A percentile compares a stretch with the other conserved stretches of the same genome.
phyloP scores from a whole-genome alignment of 306 rosid species.

The Boehmeria nivea region DNA sequence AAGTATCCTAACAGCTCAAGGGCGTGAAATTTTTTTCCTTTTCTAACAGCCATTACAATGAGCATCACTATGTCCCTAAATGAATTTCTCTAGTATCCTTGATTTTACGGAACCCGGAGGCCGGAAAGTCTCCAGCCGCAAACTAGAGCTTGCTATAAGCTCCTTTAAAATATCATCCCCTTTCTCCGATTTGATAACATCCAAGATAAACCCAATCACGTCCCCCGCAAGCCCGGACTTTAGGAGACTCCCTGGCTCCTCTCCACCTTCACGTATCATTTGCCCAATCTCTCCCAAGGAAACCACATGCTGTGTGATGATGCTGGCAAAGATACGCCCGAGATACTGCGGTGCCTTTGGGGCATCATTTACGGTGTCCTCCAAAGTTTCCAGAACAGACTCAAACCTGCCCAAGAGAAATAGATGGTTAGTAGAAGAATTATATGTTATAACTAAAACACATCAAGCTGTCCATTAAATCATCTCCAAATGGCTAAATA shows the following conservation, averaged over 20 bases:
- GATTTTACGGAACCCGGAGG: slow-evolving; percentile 49
- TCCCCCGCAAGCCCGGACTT: slow-evolving; percentile 69
- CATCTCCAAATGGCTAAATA: neutral
- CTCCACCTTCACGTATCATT: slow-evolving; percentile 62
- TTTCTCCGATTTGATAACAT: slow-evolving; percentile 46
- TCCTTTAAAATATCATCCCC: slow-evolving; percentile 56
- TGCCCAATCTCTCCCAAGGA: slow-evolving; percentile 55
- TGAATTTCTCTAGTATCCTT: slow-evolving; percentile 59
- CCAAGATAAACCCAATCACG: slow-evolving; percentile 66
- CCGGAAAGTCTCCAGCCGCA: slow-evolving; percentile 59
- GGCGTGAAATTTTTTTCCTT: slow-evolving; percentile 24
- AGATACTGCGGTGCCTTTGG: slow-evolving; percentile 85
- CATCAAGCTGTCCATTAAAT: neutral
- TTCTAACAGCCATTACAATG: slow-evolving; percentile 38
- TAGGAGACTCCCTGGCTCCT: slow-evolving; percentile 58
- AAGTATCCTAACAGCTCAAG: slow-evolving; percentile 43
- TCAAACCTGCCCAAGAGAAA: slow-evolving; percentile 6
- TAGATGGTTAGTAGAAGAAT: neutral
- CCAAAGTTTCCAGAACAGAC: slow-evolving; percentile 53
- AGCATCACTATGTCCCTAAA: slow-evolving; percentile 49
- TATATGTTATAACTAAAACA: no score
- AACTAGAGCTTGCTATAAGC: slow-evolving; percentile 35
- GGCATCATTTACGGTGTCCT: slow-evolving; percentile 82
- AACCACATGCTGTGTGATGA: slow-evolving; percentile 45
- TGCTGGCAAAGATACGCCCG: slow-evolving; percentile 51